Base-by-base conservation (phyloP, 176 grass and related monocot species). In the Avena atlantica region DNA sequence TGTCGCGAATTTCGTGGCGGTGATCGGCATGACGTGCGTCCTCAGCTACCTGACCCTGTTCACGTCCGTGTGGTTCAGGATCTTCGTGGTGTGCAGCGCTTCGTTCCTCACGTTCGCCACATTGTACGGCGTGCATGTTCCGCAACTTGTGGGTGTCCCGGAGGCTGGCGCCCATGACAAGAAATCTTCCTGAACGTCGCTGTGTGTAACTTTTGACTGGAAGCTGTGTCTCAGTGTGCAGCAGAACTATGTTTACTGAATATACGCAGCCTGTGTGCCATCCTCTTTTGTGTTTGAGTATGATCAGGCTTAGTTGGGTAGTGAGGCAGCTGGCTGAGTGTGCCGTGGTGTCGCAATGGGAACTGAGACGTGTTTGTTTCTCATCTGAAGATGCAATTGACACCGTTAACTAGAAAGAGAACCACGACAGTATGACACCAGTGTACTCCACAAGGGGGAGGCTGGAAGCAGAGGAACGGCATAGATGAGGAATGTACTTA, bases 1-100 rank as follows among this genome's bases (percentile, higher is more conserved):
- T 71, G 45, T 91, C 2, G 86, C 23, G 5, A 96, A 92, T 70
- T 89, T 91, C 63, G 12, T n/a, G 14, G 78, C 87, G 0, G 90
- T 98, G 15, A 81, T 96, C 31, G 62, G 57, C 9, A 15, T 62
- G 40, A 98, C 92, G 3, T 42, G 29, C 76, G 15, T 93, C 9
- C 82, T 96, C 61, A 45, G 80, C 40, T 94, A 96, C 81, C 56
- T 98, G 6, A 96, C 90, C 6, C 59, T 96, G 44, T 93, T 92
- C 48, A 93, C 84, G 6, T 96, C 92, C 50, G 12, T 90, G 64
- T 91, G 86, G 90, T 94, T 99, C 92, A 99, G 93, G 82, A 27
- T 99, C 70, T 99, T 94, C 13, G 90, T 91, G 37, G 92, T 12
- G 24, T 93, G 84, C 66, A 94, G 94, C 85, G 89, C 79, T 51